phyloP scores from a whole-genome alignment of 805 yeast genomes.

The Wickerhamiella brachini region DNA sequence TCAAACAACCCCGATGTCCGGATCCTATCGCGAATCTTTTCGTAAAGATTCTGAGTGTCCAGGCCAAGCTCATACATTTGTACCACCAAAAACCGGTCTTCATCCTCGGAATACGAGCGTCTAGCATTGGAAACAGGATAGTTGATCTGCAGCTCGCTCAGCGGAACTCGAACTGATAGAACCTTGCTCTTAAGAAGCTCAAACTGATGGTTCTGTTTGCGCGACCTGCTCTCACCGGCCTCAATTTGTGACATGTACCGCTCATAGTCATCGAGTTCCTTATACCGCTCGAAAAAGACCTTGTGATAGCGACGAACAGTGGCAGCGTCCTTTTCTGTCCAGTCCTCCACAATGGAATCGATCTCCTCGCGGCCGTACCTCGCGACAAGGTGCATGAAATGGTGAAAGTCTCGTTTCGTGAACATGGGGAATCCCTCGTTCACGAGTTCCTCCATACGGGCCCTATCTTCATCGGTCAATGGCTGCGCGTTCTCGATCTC shows the following conservation, averaged over 20 bases:
- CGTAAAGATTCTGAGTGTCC: slow-evolving; percentile 64
- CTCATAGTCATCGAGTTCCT: slow-evolving; percentile 83
- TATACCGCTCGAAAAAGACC: slow-evolving; percentile 65
- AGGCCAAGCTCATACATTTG: slow-evolving; percentile 68
- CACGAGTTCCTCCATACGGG: slow-evolving; percentile 43
- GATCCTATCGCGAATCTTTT: slow-evolving; percentile 57
- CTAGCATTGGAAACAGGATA: slow-evolving; percentile 62
- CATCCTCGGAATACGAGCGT: slow-evolving; percentile 68
- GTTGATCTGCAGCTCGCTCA: slow-evolving; percentile 55
- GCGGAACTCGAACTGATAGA: slow-evolving; percentile 53
- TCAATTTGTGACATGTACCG: slow-evolving; percentile 69
- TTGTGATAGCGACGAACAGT: slow-evolving; percentile 67
- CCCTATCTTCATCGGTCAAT: slow-evolving; percentile 65
- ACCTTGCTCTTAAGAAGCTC: slow-evolving; percentile 68
- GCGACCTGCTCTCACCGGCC: slow-evolving; percentile 69
- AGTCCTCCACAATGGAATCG: slow-evolving; percentile 52
- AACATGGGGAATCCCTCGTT: slow-evolving; percentile 62
- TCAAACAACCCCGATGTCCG: slow-evolving; percentile 60
- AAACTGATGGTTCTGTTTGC: slow-evolving; percentile 52
- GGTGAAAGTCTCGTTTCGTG: slow-evolving; percentile 78
- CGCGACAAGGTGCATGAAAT: slow-evolving; percentile 56
- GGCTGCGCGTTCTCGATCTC: slow-evolving; percentile 59
- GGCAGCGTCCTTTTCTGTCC: slow-evolving; percentile 46
- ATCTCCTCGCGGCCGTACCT: slow-evolving; percentile 70
- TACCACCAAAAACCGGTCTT: slow-evolving; percentile 72